Evolutionary conservation across 140 eudicot genomes (phyloP).

Genomic region (Anethum foeniculum): DNA sequence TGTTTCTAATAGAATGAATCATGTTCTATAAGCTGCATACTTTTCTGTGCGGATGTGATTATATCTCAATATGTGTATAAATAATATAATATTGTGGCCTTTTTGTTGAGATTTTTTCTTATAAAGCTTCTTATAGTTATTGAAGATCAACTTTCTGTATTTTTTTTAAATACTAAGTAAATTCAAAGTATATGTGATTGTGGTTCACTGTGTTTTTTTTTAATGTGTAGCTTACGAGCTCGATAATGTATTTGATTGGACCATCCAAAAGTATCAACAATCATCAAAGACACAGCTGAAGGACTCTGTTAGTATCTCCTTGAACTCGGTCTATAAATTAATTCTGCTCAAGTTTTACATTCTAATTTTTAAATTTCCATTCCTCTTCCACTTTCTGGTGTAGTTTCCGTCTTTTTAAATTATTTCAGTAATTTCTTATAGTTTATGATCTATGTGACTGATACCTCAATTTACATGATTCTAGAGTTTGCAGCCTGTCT

Average conservation of each 20-base stretch:
- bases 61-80: not conserved
- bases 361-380: not conserved
- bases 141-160: not conserved
- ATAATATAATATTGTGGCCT: not conserved
- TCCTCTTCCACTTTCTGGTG: not conserved
- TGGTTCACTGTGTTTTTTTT: not conserved
- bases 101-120: not conserved
- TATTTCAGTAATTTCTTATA: not conserved
- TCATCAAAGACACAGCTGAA: constrained; percentile 40
- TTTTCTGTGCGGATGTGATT: not conserved
- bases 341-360: not conserved
- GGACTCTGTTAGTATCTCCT: constrained; percentile 36
- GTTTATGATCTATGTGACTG: not conserved
- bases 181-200: not conserved
- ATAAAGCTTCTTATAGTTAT: not conserved
- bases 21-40: not conserved
- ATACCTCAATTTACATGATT: not conserved
- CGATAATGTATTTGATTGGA: constrained; percentile 86
- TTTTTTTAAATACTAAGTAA: not conserved
- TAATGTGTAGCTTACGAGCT: constrained; percentile 52
- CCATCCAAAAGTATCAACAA: constrained; percentile 63
- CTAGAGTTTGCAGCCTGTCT: constrained; percentile 37
- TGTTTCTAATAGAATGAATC: not conserved
- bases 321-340: not conserved
- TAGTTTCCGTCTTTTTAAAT: not conserved